Base-by-base conservation (phyloP, 1,139 yeast genomes). In the Candida frijolesensis region DNA sequence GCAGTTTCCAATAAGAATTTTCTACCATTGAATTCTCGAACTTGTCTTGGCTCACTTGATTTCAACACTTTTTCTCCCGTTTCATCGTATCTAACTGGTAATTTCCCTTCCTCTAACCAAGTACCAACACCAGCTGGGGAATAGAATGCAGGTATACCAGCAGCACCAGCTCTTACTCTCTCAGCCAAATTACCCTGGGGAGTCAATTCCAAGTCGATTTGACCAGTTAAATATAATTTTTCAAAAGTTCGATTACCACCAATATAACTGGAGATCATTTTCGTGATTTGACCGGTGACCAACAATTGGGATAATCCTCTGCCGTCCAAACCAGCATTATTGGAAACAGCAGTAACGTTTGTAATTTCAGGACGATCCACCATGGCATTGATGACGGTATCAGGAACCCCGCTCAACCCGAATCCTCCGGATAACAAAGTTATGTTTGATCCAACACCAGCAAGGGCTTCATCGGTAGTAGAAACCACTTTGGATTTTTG, bases 171-270 rank as follows among this genome's bases (percentile, higher is more conserved):
- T 34, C 83, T 63, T 30, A 71, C 67, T 45, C 79, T 65, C 58
- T 78, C 83, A 15, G 82, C 82, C 43, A 78, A 64, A 16, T 78
- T 76, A 2, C 83, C 83, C 56, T 78, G 83, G 5, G 82, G 82
- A 12, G 76, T 71, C 49, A 78, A 64, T 56, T 78, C 81, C 50
- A 78, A 63, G 50, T 75, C 79, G 41, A 78, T 67, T 47, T 71
- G 57, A 14, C 83, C 83, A 12, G 68, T 64, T 47, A 77, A 64
- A 56, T 74, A 78, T 55, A 71, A 58, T 39, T 62, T 59, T 54
- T 75, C 78, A 54, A 78, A 74, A 4, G 74, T 71, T 54, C 73
- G 70, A 59, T 76, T 76, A 15, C 73, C 71, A 10, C 83, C 83
- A 47, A 78, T 72, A 57, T 74, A 78, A 14, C 80, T 75, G 47